These are phyloP conservation scores for Takashimella koratensis DNA, from an alignment of 1,284 basidiomycete species.

Conservation along the genomic window DNA sequence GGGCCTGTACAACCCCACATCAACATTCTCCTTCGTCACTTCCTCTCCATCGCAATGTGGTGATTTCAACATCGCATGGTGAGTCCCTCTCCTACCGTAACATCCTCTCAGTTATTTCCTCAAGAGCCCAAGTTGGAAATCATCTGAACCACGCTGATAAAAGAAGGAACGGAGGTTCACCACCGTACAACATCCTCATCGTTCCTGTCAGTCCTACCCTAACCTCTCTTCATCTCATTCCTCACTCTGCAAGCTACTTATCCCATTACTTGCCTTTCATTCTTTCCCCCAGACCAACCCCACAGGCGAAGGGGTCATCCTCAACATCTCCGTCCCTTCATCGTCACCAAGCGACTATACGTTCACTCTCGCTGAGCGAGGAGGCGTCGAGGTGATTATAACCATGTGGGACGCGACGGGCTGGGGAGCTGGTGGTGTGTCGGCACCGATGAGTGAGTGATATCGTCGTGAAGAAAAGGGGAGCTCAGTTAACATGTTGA, in stretches of 20 bases:
- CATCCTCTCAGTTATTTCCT: too few species aligned
- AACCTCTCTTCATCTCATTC: neutral
- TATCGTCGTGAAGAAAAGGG: too few species aligned
- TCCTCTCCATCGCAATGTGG: too few species aligned
- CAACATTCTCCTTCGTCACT: too few species aligned
- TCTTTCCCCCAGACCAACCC: constrained; percentile 19
- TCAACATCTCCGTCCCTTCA: constrained; percentile 37
- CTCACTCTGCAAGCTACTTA: neutral
- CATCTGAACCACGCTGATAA: constrained; percentile 1
- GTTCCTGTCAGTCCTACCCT: constrained; percentile 29
- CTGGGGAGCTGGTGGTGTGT: constrained; percentile 39
- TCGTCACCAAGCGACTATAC: constrained; percentile 24
- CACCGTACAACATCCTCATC: constrained; percentile 33
- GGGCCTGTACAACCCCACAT: too few species aligned
- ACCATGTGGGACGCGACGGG: constrained; percentile 39
- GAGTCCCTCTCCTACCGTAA: too few species aligned
- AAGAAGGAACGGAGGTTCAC: constrained; percentile 34
- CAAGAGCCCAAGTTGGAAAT: too few species aligned
- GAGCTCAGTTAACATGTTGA: too few species aligned
- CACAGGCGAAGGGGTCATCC: constrained; percentile 23
- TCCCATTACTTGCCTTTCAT: neutral
- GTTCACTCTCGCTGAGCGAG: constrained; percentile 30
- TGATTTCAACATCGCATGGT: too few species aligned
- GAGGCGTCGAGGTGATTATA: constrained; percentile 32
- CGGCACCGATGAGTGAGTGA: constrained; percentile 35